Evolutionary conservation across 75 land plant genomes (phyloP).

Genomic region (Gnetum montanum): DNA sequence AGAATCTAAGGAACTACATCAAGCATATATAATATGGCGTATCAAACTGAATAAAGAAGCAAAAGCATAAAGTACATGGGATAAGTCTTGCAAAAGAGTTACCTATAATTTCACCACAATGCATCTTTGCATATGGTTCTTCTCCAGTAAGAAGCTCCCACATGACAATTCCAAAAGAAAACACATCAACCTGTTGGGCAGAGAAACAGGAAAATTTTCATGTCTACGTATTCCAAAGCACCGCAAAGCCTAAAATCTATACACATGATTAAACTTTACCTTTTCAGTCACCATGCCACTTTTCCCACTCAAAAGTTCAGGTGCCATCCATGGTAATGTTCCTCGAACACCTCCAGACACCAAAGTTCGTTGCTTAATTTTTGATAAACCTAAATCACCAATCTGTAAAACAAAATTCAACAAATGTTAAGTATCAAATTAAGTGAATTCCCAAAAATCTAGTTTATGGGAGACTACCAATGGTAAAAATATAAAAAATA

Average conservation of each 20-base stretch:
- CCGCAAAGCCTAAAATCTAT: too few species aligned
- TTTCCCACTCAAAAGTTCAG: slow-evolving; percentile 79
- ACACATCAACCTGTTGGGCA: slow-evolving; percentile 37
- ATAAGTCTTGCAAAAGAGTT: neutral
- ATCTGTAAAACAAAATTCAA: slow-evolving; percentile 40
- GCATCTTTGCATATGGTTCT: slow-evolving; percentile 44
- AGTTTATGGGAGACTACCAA: too few species aligned
- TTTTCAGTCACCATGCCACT: slow-evolving; percentile 72
- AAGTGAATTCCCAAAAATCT: too few species aligned
- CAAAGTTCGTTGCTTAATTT: slow-evolving; percentile 76
- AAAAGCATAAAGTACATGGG: neutral
- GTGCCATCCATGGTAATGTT: slow-evolving; percentile 96
- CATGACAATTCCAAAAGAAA: slow-evolving; percentile 48
- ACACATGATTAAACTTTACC: slow-evolving; percentile 12
- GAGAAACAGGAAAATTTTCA: neutral
- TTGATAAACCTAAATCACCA: slow-evolving; percentile 90
- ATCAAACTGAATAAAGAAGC: too few species aligned
- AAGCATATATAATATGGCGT: too few species aligned
- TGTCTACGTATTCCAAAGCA: too few species aligned
- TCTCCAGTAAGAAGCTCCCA: slow-evolving; percentile 50
- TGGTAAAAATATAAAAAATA: too few species aligned
- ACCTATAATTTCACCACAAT: slow-evolving; percentile 47
- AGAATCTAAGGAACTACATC: too few species aligned
- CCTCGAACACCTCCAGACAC: slow-evolving; percentile 89
- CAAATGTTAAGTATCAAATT: neutral